Evolutionary conservation across 2,329 filamentous ascomycete species (phyloP).

Genomic region (Anisogramma anomala): DNA sequence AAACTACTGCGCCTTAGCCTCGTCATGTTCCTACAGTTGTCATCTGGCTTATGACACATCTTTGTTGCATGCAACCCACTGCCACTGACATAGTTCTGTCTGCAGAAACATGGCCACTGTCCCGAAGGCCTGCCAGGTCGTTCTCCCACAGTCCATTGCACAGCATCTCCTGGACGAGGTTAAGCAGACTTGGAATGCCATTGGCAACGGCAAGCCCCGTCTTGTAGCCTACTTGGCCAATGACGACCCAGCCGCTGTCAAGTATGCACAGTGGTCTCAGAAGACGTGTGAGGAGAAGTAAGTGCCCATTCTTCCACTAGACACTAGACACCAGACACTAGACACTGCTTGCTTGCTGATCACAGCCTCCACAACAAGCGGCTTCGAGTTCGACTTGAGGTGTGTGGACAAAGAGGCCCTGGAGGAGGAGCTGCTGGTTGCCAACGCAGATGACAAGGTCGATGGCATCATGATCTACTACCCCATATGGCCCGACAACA

Average conservation of each 20-base stretch:
- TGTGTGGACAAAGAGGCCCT: slow-evolving; percentile 76
- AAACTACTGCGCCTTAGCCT: slow-evolving; percentile 11
- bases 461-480: slow-evolving; percentile 98
- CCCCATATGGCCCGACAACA: slow-evolving; percentile 76
- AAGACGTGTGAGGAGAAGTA: slow-evolving; percentile 96
- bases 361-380: slow-evolving; percentile 38
- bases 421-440: slow-evolving; percentile 76
- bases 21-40: slow-evolving; percentile 2
- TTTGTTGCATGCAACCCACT: slow-evolving; percentile 1
- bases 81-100: slow-evolving; percentile 7
- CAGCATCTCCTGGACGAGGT: slow-evolving; percentile 66
- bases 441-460: slow-evolving; percentile 66
- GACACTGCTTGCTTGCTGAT: slow-evolving; percentile 7
- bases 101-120: slow-evolving; percentile 30
- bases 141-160: slow-evolving; percentile 78
- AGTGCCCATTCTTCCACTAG: slow-evolving; percentile 29
- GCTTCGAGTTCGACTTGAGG: slow-evolving; percentile 79
- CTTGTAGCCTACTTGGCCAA: slow-evolving; percentile 90
- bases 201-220: slow-evolving; percentile 40
- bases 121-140: slow-evolving; percentile 76
- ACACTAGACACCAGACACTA: too few relatives aligned
- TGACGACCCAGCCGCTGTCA: slow-evolving; percentile 75
- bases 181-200: slow-evolving; percentile 33
- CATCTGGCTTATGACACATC: neutral
- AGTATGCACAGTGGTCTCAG: slow-evolving; percentile 95